Evolutionary conservation across 164 flowering plant genomes (phyloP).

Genomic region (Aristolochia californica): DNA sequence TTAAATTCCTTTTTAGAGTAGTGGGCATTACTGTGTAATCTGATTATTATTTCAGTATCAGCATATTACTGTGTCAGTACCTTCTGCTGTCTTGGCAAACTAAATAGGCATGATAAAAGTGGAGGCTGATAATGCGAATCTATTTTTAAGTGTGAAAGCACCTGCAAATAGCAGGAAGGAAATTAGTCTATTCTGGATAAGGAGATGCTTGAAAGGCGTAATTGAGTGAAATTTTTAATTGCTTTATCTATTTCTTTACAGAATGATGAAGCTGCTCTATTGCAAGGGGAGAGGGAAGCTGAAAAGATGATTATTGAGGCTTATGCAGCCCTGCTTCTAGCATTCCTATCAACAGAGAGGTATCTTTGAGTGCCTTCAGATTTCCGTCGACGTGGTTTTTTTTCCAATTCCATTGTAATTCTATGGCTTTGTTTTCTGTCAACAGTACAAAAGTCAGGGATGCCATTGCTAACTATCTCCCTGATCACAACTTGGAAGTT

Average conservation of each 20-base stretch:
- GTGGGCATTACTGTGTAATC: too few species aligned
- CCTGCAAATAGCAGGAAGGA: background rate
- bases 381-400: background rate
- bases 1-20: too few species aligned
- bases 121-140: too few species aligned
- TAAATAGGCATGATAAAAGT: too few species aligned
- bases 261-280: constrained; percentile 65
- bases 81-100: too few species aligned
- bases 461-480: constrained; percentile 62
- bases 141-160: too few species aligned
- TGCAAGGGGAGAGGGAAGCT: constrained; percentile 90
- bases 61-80: too few species aligned
- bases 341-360: constrained; percentile 96
- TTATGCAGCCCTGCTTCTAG: constrained; percentile 87
- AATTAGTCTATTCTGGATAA: background rate
- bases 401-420: background rate
- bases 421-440: background rate
- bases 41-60: background rate
- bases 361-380: constrained; percentile 8
- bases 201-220: background rate
- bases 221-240: background rate
- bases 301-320: constrained; percentile 97
- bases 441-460: constrained; percentile 56
- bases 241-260: constrained; percentile 15
- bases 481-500: constrained; percentile 48